Conservation (phyloP, 2,329 filamentous ascomycete species). For the Phialemoniopsis sp. region DNA sequence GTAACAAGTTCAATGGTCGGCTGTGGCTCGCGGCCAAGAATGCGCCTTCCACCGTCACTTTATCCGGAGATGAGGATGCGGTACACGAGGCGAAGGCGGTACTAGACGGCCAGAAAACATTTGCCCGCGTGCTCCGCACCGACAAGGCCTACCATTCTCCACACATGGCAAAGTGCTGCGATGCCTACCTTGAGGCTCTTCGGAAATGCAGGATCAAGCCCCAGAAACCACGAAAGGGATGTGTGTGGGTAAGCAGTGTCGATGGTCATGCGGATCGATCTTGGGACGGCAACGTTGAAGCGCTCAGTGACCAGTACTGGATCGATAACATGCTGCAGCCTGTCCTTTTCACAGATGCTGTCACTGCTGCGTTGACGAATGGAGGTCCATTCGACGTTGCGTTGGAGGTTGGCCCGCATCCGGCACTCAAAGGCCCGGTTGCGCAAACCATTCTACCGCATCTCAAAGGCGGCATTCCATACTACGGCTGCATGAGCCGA, state of each 20-base stretch:
- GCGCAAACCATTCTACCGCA: conserved; percentile 5
- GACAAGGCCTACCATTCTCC: conserved; percentile 21
- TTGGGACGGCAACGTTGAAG: too few species aligned
- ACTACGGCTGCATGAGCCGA: conserved; percentile 5
- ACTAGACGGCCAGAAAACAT: not conserved
- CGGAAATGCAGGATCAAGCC: conserved; percentile 1
- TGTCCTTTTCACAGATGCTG: conserved; percentile 24
- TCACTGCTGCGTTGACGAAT: conserved; percentile 8
- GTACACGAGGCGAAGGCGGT: not conserved
- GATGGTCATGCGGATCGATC: not conserved
- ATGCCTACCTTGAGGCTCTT: not conserved
- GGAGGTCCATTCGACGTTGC: conserved; percentile 4
- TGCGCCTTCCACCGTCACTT: conserved; percentile 19
- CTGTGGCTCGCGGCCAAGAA: conserved; percentile 17
- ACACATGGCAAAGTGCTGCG: conserved; percentile 12
- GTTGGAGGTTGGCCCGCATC: conserved; percentile 12
- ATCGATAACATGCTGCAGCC: conserved; percentile 26
- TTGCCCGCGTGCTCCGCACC: not conserved
- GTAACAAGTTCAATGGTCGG: conserved; percentile 16
- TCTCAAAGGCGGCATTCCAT: conserved; percentile 4
- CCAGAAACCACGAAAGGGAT: not conserved
- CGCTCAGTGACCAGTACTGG: conserved; percentile 21
- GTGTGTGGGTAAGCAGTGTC: not conserved
- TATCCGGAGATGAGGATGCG: conserved; percentile 14
- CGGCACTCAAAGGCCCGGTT: conserved; percentile 9